Percentiles rank a stretch among this genome's conserved stretches.
phyloP scores from a whole-genome alignment of 352 stramenopile species.

The Globisporangium uncinulatum region DNA sequence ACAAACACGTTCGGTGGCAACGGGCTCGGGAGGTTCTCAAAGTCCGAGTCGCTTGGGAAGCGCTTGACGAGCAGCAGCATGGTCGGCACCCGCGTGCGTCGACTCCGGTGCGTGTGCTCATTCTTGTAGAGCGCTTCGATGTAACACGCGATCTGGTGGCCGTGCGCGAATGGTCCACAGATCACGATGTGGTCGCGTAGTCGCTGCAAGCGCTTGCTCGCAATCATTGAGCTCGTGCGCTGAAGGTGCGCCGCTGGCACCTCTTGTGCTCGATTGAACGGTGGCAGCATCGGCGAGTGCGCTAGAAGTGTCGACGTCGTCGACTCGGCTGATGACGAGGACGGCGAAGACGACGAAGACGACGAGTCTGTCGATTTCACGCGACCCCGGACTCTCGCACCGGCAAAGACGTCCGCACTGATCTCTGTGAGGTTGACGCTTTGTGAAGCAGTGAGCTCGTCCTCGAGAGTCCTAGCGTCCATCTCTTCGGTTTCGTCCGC shows the following conservation, averaged over 20 bases:
- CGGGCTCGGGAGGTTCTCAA: slow-evolving; percentile 19
- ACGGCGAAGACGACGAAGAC: slow-evolving; percentile 1
- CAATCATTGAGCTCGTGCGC: slow-evolving; percentile 18
- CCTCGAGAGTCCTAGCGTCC: not conserved
- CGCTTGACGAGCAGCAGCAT: slow-evolving; percentile 40
- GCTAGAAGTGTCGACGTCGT: not conserved
- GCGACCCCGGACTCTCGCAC: not conserved
- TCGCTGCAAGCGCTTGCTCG: slow-evolving; percentile 7
- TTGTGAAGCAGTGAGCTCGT: not conserved
- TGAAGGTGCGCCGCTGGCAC: slow-evolving; percentile 1
- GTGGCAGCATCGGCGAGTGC: slow-evolving; percentile 6
- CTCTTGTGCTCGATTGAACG: slow-evolving; percentile 4
- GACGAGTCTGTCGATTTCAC: slow-evolving; percentile 8
- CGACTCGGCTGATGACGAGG: not conserved
- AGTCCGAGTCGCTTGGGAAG: slow-evolving; percentile 22
- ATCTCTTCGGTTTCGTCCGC: slow-evolving; percentile 6
- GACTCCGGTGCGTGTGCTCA: slow-evolving; percentile 10
- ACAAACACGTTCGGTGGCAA: slow-evolving; percentile 43
- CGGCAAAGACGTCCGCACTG: not conserved
- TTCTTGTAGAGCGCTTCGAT: slow-evolving; percentile 33
- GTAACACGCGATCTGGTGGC: slow-evolving; percentile 33
- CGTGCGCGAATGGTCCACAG: slow-evolving; percentile 33
- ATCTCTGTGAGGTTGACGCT: slow-evolving; percentile 4
- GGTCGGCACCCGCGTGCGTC: slow-evolving; percentile 7
- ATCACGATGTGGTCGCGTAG: slow-evolving; percentile 40